Base-by-base conservation (phyloP, 1,284 basidiomycete genomes). In the Ganoderma leucocontextum region DNA sequence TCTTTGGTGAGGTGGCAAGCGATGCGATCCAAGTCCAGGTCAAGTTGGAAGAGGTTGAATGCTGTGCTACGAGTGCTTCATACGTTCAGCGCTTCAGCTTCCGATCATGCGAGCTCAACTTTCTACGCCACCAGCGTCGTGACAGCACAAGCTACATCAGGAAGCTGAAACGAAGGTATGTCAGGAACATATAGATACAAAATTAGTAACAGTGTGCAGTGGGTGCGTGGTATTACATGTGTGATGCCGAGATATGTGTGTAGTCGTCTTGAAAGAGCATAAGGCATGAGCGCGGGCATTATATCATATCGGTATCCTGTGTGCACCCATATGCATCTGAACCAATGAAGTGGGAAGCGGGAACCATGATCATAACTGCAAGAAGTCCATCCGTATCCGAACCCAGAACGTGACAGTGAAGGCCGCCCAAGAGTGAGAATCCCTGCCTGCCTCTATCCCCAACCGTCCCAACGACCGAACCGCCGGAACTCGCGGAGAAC, bases 401-500 rank as follows among this genome's bases (percentile, higher is more conserved):
- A 35, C 29, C 29, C 29, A 19, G 13, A 25, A 52, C 66, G 47
- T 65, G 57, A 68, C 53, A 53, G 61, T 42, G 58, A 55, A 53
- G 36, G 29, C 42, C 41, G n/a, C 19, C 25, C 22, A 25, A 41
- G 35, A 73, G 67, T 29, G 41, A 63, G 44, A 39, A 39, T 13
- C 35, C 19, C 3, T 22, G 22, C 10, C 15, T 2, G 9, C 19
- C n/a, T 75, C 80, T 80, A 91, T 53, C 87, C 90, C 94, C 94
- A 95, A 0, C 93, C 94, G 82, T 95, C 94, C 91, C 92, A 94
- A 67, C 91, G 82, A 35, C 94, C 94, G 77, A 90, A 95, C 71
- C 91, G 84, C 70, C 93, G 82, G 78, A 90, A 95, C 78, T 95
- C 94, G 73, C 88, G 83, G 61, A 95, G 77, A 6, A 85, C 81